phyloP scores from a whole-genome alignment of 2,329 filamentous ascomycete genomes.

The Fusarium devonianum region DNA sequence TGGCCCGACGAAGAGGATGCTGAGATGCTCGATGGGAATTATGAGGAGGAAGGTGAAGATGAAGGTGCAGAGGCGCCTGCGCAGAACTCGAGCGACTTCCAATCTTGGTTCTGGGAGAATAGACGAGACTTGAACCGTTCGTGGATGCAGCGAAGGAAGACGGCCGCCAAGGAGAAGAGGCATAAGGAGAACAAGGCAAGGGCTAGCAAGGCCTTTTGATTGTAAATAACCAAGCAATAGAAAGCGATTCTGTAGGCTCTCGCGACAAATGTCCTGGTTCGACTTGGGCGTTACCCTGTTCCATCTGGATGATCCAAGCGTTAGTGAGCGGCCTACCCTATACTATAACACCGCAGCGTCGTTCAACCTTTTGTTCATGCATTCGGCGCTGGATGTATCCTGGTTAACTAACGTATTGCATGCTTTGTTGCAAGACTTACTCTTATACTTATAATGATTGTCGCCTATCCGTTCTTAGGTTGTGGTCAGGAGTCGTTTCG shows the following conservation, averaged over 20 bases:
- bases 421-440: too few relatives aligned
- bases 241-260: constrained; percentile 4
- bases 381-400: too few relatives aligned
- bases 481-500: too few relatives aligned
- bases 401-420: too few relatives aligned
- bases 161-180: constrained; percentile 70
- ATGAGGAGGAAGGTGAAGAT: constrained; percentile 41
- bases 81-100: constrained; percentile 59
- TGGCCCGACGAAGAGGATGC: constrained; percentile 55
- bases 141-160: constrained; percentile 71
- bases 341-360: neutral
- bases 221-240: constrained; percentile 2
- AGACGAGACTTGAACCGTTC: constrained; percentile 69
- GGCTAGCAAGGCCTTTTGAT: constrained; percentile 49
- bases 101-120: constrained; percentile 74
- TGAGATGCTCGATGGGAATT: constrained; percentile 54
- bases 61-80: constrained; percentile 38
- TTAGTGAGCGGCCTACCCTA: neutral
- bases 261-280: neutral
- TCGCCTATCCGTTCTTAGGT: too few relatives aligned
- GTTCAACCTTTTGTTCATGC: too few relatives aligned
- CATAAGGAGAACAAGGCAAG: constrained; percentile 70
- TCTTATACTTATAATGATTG: too few relatives aligned
- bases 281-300: neutral
- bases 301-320: neutral